Conservation (phyloP, 176 grass and related monocot species). For the Panicum miliaceum region DNA sequence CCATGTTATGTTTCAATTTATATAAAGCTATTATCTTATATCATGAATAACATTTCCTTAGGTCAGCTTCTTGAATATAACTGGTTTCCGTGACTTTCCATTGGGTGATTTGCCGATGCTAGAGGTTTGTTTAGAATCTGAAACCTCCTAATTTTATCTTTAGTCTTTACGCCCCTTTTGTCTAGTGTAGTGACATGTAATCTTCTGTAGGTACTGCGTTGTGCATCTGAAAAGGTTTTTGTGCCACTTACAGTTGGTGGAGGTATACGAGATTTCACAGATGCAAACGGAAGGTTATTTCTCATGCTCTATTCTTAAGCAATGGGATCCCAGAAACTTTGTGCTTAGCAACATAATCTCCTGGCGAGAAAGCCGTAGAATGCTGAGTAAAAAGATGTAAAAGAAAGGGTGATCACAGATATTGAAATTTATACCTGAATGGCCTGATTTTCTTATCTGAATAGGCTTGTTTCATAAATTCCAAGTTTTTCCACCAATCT, state of each 20-base stretch:
- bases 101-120: slow-evolving; percentile 98
- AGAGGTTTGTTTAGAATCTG: slow-evolving; percentile 69
- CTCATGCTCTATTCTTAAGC: slow-evolving; percentile 1
- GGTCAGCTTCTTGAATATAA: slow-evolving; percentile 99
- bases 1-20: slow-evolving; percentile 5
- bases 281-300: slow-evolving; percentile 87
- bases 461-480: background rate
- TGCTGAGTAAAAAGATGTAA: no score
- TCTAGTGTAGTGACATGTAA: slow-evolving; percentile 31
- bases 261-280: slow-evolving; percentile 98
- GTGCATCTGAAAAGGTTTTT: slow-evolving; percentile 94
- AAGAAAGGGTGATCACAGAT: background rate
- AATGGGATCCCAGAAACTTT: background rate
- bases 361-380: no score
- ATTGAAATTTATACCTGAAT: slow-evolving; percentile 13
- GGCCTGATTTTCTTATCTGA: background rate
- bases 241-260: slow-evolving; percentile 99
- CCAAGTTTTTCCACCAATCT: background rate
- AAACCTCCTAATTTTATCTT: slow-evolving; percentile 8
- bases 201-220: slow-evolving; percentile 74
- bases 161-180: slow-evolving; percentile 1
- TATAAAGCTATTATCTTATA: slow-evolving; percentile 40
- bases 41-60: slow-evolving; percentile 41
- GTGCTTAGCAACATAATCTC: slow-evolving; percentile 13
- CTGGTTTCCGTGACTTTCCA: slow-evolving; percentile 97